Conservation (phyloP, 2,329 filamentous ascomycete genomes). For the Cercospora sojina region DNA sequence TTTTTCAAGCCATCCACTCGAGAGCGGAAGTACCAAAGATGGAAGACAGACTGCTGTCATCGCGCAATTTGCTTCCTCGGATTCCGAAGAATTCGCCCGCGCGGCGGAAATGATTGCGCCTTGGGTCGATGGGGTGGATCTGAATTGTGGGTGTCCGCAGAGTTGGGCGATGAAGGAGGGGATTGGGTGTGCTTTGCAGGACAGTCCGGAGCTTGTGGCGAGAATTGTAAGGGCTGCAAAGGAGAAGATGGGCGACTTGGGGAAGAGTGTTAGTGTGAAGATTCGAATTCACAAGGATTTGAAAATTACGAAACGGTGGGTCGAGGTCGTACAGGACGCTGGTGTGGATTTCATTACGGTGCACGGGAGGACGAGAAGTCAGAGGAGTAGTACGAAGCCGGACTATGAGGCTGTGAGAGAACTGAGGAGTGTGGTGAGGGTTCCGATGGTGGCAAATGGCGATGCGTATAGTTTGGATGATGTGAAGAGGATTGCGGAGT, state of each 20-base stretch:
- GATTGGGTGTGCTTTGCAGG: slow-evolving; percentile 61
- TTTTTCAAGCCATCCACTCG: slow-evolving; percentile 52
- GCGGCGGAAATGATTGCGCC: slow-evolving; percentile 63
- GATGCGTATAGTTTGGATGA: slow-evolving; percentile 61
- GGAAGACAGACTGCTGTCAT: slow-evolving; percentile 51
- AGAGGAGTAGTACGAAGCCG: slow-evolving; percentile 62
- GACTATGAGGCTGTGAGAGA: slow-evolving; percentile 60
- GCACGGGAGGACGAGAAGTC: slow-evolving; percentile 63
- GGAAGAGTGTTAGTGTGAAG: slow-evolving; percentile 65
- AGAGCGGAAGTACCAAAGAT: slow-evolving; percentile 31
- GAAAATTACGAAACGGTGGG: slow-evolving; percentile 56
- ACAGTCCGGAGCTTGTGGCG: slow-evolving; percentile 60
- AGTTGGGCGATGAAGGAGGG: slow-evolving; percentile 69
- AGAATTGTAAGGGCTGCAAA: slow-evolving; percentile 64
- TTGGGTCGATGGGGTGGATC: slow-evolving; percentile 63
- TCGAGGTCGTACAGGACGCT: slow-evolving; percentile 61
- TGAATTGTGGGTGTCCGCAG: slow-evolving; percentile 73
- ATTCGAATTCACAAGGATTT: slow-evolving; percentile 67
- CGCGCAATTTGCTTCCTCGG: slow-evolving; percentile 66
- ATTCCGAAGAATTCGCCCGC: slow-evolving; percentile 60
- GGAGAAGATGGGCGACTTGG: slow-evolving; percentile 44
- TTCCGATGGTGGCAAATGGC: slow-evolving; percentile 67
- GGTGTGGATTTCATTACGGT: slow-evolving; percentile 69
- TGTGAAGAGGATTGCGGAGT: slow-evolving; percentile 35
- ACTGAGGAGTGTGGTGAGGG: slow-evolving; percentile 52